Base-by-base conservation (phyloP, 495 filamentous ascomycete genomes). In the Pseudomonodictys pantanalensis region DNA sequence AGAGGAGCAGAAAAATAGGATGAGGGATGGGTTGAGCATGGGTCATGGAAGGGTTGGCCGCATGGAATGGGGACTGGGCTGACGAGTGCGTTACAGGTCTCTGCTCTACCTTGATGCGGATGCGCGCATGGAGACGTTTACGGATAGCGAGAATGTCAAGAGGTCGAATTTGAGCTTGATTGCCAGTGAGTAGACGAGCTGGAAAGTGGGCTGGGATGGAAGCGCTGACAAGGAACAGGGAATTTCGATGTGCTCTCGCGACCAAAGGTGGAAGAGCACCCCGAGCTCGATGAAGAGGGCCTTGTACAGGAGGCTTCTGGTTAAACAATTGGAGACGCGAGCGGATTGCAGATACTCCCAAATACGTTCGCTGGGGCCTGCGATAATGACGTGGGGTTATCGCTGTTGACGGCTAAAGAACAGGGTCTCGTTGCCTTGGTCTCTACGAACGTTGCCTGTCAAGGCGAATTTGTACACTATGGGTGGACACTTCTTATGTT, bases 71-170 rank as follows among this genome's bases (percentile, higher is more conserved):
- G 33, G 4, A 49, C n/a, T 15, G 54, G 9, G 11, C 1, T 11
- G 48, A 20, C 15, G 11, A 18, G 33, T 24, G 28, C 12, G 7
- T 41, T 22, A 25, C 23, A 55, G 60, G 39, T 77, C 86, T 2
- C 73, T 87, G 30, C 76, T 92, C 18, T 87, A 83, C 61, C 74
- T 95, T 30, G 90, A 95, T 67, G 89, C 84, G 15, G 85, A 92
- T 38, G 85, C 81, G 47, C 72, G 71, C 60, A 83, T 89, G 74
- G 76, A 76, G 52, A 70, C 62, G 17, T 91, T 78, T 59, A 78
- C 81, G 32, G 85, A 86, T 60, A 69, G 69, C 17, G 87, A 91
- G 17, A 88, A 88, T 66, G 82, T 81, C 69, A 73, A 71, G 45
- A 75, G 77, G 41, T 73, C 71, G 12, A 38, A 65, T 35, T 63